A percentile compares a stretch with the other conserved stretches of the same genome.
Conservation (phyloP, 352 stramenopile species). For the Phytophthora uliginosa region DNA sequence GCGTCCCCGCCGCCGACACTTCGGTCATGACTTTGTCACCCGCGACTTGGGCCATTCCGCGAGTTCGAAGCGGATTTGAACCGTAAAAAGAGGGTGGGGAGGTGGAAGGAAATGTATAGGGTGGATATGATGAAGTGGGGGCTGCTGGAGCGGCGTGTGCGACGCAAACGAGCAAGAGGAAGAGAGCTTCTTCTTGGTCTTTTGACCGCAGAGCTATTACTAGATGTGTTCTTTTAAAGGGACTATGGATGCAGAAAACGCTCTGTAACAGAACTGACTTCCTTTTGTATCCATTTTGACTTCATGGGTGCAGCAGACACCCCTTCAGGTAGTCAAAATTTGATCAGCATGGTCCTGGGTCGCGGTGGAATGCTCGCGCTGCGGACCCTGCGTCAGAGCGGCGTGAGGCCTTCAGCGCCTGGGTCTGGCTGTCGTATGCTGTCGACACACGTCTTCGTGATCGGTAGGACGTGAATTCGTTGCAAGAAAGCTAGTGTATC, state of each 20-base stretch:
- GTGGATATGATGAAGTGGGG: neutral
- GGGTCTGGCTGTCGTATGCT: constrained; percentile 20
- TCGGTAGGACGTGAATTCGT: constrained; percentile 40
- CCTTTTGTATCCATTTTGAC: neutral
- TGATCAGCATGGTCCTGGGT: constrained; percentile 16
- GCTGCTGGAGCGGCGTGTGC: neutral
- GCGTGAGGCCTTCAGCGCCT: neutral
- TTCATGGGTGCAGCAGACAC: neutral
- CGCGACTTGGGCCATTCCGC: constrained; percentile 33
- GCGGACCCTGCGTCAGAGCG: constrained; percentile 24
- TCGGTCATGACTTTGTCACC: constrained; percentile 42
- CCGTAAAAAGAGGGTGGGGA: constrained; percentile 4
- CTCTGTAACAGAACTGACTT: constrained; percentile 15
- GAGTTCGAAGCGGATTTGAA: neutral
- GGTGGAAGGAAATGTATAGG: constrained; percentile 12
- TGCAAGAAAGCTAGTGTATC: neutral
- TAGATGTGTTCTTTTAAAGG: constrained; percentile 31
- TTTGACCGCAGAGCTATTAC: constrained; percentile 23
- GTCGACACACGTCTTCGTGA: constrained; percentile 68
- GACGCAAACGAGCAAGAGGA: neutral
- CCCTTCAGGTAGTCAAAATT: constrained; percentile 4
- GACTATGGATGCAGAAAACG: neutral
- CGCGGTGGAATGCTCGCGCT: constrained; percentile 23
- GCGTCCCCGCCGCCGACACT: constrained; percentile 17
- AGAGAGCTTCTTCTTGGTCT: constrained; percentile 15